Base-by-base conservation (phyloP, 169 alveolate species). In the Plasmodium vivax region DNA sequence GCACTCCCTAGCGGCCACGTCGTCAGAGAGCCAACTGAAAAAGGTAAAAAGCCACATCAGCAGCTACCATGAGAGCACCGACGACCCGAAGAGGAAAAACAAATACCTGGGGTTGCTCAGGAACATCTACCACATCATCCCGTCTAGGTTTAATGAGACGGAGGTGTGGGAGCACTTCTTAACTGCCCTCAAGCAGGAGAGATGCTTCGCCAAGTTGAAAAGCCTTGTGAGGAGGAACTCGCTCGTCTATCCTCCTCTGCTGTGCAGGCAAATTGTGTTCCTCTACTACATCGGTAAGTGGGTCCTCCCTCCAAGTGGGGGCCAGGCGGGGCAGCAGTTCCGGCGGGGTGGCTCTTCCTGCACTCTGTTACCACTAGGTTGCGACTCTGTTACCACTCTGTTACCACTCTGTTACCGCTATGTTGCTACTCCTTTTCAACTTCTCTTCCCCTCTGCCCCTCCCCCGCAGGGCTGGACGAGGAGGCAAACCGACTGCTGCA, bases 131-230 rank as follows among this genome's bases (percentile, higher is more conserved):
- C 68, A 90, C 45, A 80, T 84, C 12, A 90, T 90, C 23, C 94
- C 94, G 12, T 90, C 94, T 16, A 90, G 94, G 38, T 23, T 90
- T 19, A 90, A 90, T 90, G 94, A 90, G 74, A 79, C 34, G 41
- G 83, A 81, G 32, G 27, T 62, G 47, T 90, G 94, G 94, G 38
- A 81, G 14, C 27, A 81, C 36, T 90, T 79, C 74, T 58, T 90
- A 71, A 90, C 68, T n/a, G 73, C 41, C 27, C 54, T 90, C n/a
- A 90, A 90, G 36, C 23, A 80, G 47, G 84, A 81, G 36, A 90
- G 83, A 23, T 90, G 84, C 34, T 90, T 68, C 34, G 14, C 36
- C 4, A 58, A 82, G 77, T 19, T 90, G 43, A 80, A 90, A 58
- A 32, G 36, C 32, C 62, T 90, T 51, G 43, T 90, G 36, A 79